A percentile compares a stretch with the other conserved stretches of the same genome.
phyloP scores from a whole-genome alignment of 1,284 basidiomycete genomes.

The Leccinum solheimii region DNA sequence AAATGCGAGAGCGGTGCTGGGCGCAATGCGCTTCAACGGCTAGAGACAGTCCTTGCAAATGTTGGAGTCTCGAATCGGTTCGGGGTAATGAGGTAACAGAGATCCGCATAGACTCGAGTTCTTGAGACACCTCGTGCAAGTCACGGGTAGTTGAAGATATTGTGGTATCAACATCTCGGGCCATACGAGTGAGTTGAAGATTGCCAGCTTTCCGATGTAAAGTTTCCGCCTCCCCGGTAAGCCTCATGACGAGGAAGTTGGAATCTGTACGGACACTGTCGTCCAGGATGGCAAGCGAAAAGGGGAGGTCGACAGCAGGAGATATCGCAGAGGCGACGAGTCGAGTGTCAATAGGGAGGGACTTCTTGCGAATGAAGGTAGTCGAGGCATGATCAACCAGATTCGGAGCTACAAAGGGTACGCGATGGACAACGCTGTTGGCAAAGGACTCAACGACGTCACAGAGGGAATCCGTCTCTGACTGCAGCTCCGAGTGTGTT shows the following conservation, averaged over 20 bases:
- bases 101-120: conserved; percentile 39
- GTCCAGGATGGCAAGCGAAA: conserved; percentile 66
- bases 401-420: conserved; percentile 49
- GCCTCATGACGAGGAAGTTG: conserved; percentile 64
- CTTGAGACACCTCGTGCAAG: conserved; percentile 42
- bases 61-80: conserved; percentile 29
- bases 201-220: conserved; percentile 50
- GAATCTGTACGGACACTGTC: conserved; percentile 66
- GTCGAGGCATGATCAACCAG: conserved; percentile 19
- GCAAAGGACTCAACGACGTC: conserved; percentile 48
- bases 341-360: conserved; percentile 25
- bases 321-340: conserved; percentile 34
- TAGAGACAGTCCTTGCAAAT: conserved; percentile 39
- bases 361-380: conserved; percentile 38
- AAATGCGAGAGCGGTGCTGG: conserved; percentile 40
- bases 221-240: conserved; percentile 55
- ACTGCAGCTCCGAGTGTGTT: conserved; percentile 36
- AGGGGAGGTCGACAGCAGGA: conserved; percentile 45
- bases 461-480: conserved; percentile 40
- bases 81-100: conserved; percentile 32
- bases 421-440: conserved; percentile 45
- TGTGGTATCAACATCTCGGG: conserved; percentile 52
- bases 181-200: conserved; percentile 52
- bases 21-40: conserved; percentile 40
- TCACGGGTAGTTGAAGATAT: conserved; percentile 39